Percentiles rank a stretch among this genome's conserved stretches.
phyloP scores from a whole-genome alignment of 139 green algal species.

The Haematococcus sp. region DNA sequence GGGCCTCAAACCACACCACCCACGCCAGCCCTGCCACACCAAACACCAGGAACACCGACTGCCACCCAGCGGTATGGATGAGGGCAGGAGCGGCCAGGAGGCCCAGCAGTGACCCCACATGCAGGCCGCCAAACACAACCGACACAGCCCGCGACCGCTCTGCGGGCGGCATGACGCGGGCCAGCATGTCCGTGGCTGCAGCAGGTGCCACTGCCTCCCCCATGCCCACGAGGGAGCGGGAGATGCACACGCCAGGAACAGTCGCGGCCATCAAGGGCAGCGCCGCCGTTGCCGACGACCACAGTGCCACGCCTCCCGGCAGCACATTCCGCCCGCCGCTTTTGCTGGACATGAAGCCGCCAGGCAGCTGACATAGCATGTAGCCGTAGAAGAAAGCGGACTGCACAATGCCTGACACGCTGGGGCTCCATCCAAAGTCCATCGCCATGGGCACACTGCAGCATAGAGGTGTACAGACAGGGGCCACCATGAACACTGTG shows the following conservation, averaged over 20 bases:
- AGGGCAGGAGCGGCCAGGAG: slow-evolving; percentile 72
- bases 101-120: slow-evolving; percentile 84
- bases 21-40: slow-evolving; percentile 80
- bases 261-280: slow-evolving; percentile 68
- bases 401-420: slow-evolving; percentile 85
- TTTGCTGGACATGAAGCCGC: slow-evolving; percentile 70
- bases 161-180: slow-evolving; percentile 54
- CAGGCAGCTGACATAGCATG: slow-evolving; percentile 83
- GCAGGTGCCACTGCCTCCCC: slow-evolving; percentile 88
- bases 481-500: too few relatives aligned
- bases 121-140: slow-evolving; percentile 92
- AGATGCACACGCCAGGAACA: slow-evolving; percentile 72
- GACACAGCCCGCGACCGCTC: slow-evolving; percentile 78
- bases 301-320: slow-evolving; percentile 78
- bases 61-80: slow-evolving; percentile 83
- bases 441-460: slow-evolving; percentile 94
- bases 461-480: too few relatives aligned
- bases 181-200: slow-evolving; percentile 87
- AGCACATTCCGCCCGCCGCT: slow-evolving; percentile 74
- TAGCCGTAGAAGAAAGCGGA: slow-evolving; percentile 51
- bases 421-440: slow-evolving; percentile 87
- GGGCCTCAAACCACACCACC: slow-evolving; percentile 74
- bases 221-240: slow-evolving; percentile 81
- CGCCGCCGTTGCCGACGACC: slow-evolving; percentile 69
- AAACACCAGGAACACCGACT: slow-evolving; percentile 89